Evolutionary conservation across 139 green algal genomes (phyloP).

Genomic region (Asterochloris erici): DNA sequence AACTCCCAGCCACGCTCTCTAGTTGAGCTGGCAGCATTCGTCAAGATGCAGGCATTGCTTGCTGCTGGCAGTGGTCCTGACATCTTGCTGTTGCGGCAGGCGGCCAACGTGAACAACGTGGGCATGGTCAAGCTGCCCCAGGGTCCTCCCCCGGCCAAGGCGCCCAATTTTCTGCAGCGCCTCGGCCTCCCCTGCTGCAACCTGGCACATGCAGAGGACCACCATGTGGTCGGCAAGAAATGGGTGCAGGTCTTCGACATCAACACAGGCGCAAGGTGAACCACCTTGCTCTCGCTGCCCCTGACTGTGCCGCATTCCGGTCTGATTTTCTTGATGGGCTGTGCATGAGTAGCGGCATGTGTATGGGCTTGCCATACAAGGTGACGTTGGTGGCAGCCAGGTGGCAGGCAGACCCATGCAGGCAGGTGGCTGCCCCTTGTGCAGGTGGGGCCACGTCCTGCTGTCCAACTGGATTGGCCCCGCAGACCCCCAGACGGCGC

Average conservation of each 20-base stretch:
- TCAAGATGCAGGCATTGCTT: too few species aligned
- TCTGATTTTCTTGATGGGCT: too few species aligned
- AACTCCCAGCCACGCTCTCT: too few species aligned
- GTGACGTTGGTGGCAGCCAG: too few species aligned
- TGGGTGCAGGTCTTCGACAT: constrained; percentile 27
- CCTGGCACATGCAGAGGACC: background rate
- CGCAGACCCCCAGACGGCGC: constrained; percentile 2
- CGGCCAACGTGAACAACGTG: background rate
- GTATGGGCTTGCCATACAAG: too few species aligned
- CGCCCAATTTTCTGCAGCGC: background rate
- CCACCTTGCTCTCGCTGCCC: background rate
- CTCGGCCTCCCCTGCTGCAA: background rate
- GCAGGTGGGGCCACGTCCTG: constrained; percentile 24
- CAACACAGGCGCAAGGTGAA: constrained; percentile 9
- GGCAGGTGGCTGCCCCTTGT: background rate
- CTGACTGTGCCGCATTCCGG: too few species aligned
- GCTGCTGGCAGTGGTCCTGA: too few species aligned
- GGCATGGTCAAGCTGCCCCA: background rate
- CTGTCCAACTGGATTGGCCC: constrained; percentile 20
- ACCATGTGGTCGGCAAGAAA: constrained; percentile 23
- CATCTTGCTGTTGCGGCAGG: background rate
- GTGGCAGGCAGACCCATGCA: too few species aligned
- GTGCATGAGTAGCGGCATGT: too few species aligned
- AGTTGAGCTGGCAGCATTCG: too few species aligned
- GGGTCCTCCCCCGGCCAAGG: too few species aligned